Base-by-base conservation (phyloP, 345 rosid genomes). In the Camelina sativa region DNA sequence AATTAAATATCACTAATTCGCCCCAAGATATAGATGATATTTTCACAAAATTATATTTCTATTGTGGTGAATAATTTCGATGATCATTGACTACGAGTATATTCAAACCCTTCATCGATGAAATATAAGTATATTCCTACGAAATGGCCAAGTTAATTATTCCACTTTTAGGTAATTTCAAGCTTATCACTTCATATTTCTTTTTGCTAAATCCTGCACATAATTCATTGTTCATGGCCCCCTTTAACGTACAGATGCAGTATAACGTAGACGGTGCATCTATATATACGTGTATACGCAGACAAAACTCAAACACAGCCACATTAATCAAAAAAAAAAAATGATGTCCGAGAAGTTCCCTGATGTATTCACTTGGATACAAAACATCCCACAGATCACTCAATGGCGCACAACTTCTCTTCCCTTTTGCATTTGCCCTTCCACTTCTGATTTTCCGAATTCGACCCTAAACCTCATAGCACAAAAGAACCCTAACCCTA, bases 331-430 rank as follows among this genome's bases (percentile, higher is more conserved):
- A 8, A 6, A 25, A 50, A 17, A 50, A 17, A 48, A 16, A 16
- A 48, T 81, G 87, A 88, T 82, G 75, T 80, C 84, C 30, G 80
- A 86, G 62, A 73, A 76, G 71, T 73, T 69, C 73, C 82, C 88
- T 82, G 91, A 89, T 74, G 47, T 79, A 11, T 81, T 79, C 69
- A 55, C 88, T 44, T 91, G 97, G 97, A 64, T 89, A 58, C 87
- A 83, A 74, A 84, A 44, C 38, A 89, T 89, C n/a, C 97, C 89
- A 35, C 84, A 86, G 20, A 64, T 77, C 11, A 19, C 80, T 47
- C 83, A 79, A 76, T 91, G 95, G 97, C 77, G 72, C 37, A 23
- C 84, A 60, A 70, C 67, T 75, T 84, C 88, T 47, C 62, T 85
- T 72, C 80, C 85, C 22, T 66, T 79, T 15, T 80, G 85, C 67